A percentile compares a stretch with the other conserved stretches of the same genome.
phyloP scores from a whole-genome alignment of 495 filamentous ascomycete species.

The Penicillium bovifimosum region DNA sequence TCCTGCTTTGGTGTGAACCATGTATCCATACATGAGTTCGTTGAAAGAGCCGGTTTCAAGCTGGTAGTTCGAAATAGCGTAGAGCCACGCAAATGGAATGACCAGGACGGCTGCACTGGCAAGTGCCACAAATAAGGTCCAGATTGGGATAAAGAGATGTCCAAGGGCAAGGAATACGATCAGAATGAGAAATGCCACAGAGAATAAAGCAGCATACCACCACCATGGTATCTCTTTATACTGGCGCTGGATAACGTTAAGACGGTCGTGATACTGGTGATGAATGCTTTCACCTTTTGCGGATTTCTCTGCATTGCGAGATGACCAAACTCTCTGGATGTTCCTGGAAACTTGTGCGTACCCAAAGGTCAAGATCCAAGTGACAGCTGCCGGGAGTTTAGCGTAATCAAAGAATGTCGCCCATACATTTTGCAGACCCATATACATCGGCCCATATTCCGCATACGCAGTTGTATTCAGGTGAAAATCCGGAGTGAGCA shows the following conservation, averaged over 20 bases:
- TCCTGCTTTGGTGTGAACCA: slow-evolving; percentile 45
- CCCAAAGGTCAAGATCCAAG: slow-evolving; percentile 53
- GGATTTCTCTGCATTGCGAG: slow-evolving; percentile 15
- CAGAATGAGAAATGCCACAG: slow-evolving; percentile 41
- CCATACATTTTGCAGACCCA: slow-evolving; percentile 50
- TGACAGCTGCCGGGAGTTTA: slow-evolving; percentile 49
- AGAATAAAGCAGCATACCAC: slow-evolving; percentile 49
- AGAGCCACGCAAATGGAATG: slow-evolving; percentile 50
- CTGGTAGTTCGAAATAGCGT: slow-evolving; percentile 51
- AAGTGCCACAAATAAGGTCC: slow-evolving; percentile 51
- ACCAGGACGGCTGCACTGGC: slow-evolving; percentile 46
- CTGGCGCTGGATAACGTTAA: slow-evolving; percentile 49
- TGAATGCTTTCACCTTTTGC: slow-evolving; percentile 35
- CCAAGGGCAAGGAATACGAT: slow-evolving; percentile 41
- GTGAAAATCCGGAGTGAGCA: slow-evolving; percentile 42
- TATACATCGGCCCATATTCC: slow-evolving; percentile 46
- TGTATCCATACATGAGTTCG: slow-evolving; percentile 52
- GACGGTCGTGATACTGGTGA: slow-evolving; percentile 47
- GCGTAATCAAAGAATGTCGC: slow-evolving; percentile 54
- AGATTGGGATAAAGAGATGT: slow-evolving; percentile 52
- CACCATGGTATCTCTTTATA: slow-evolving; percentile 52
- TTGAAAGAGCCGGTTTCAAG: slow-evolving; percentile 50
- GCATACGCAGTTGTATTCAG: slow-evolving; percentile 51
- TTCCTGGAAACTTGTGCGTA: slow-evolving; percentile 40
- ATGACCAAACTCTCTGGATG: slow-evolving; percentile 32